These are phyloP conservation scores for Syncephalastrum monosporum DNA, from an alignment of 371 early-diverging fungal genomes.

Conservation along the genomic window DNA sequence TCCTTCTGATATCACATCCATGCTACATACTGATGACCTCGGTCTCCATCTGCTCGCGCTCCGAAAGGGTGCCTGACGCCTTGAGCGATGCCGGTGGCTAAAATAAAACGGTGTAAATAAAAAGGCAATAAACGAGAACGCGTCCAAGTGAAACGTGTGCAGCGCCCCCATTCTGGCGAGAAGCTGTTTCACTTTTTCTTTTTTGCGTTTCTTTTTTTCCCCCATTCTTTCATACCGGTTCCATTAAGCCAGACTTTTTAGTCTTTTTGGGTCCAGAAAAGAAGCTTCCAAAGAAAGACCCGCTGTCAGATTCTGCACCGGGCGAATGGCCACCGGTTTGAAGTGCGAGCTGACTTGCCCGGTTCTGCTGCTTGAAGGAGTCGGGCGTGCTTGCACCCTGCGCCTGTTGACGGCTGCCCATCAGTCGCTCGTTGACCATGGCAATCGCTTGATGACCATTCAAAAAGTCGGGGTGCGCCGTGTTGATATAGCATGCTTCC, in stretches of 20 bases:
- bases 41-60: constrained; percentile 95
- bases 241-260: constrained; percentile 59
- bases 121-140: background rate
- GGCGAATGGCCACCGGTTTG: constrained; percentile 15
- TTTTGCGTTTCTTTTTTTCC: background rate
- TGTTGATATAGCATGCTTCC: constrained; percentile 96
- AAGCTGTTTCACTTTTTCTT: background rate
- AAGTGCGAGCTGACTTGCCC: constrained; percentile 39
- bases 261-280: constrained; percentile 79
- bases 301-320: constrained; percentile 39
- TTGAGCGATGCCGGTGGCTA: constrained; percentile 94
- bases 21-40: constrained; percentile 90
- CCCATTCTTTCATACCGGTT: constrained; percentile 64
- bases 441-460: constrained; percentile 95
- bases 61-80: constrained; percentile 92
- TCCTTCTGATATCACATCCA: constrained; percentile 30
- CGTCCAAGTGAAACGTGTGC: too few relatives aligned
- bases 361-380: constrained; percentile 6
- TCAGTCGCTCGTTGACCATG: constrained; percentile 83
- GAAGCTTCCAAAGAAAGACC: constrained; percentile 94
- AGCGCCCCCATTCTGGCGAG: constrained; percentile 4
- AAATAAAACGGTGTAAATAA: constrained; percentile 1
- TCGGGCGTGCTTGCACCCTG: constrained; percentile 6
- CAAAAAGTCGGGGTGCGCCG: constrained; percentile 98
- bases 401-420: constrained; percentile 34